phyloP scores from a whole-genome alignment of 2,329 filamentous ascomycete genomes.

The Triangularia setosa region DNA sequence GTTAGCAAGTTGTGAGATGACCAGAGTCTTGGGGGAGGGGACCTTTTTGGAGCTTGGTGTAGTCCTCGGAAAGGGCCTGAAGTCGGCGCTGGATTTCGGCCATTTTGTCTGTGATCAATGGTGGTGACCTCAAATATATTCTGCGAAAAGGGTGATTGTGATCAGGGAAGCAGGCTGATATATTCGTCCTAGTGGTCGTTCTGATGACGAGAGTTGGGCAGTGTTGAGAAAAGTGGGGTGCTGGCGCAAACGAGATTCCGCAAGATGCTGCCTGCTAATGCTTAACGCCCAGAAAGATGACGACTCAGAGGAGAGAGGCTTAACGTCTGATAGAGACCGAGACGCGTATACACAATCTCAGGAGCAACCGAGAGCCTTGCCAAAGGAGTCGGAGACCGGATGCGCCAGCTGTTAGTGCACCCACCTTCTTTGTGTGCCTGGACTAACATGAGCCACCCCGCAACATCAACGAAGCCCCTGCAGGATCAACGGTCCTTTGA shows the following conservation, averaged over 20 bases:
- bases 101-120: conserved; percentile 42
- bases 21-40: conserved; percentile 8
- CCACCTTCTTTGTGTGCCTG: neutral
- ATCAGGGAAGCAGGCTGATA: neutral
- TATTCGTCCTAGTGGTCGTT: neutral
- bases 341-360: neutral
- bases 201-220: neutral
- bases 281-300: neutral
- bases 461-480: neutral
- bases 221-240: neutral
- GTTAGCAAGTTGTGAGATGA: conserved; percentile 3
- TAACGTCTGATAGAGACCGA: neutral
- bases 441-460: neutral
- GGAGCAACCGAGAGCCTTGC: neutral
- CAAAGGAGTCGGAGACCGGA: conserved; percentile 45
- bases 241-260: neutral
- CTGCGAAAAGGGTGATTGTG: neutral
- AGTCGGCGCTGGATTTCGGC: conserved; percentile 71
- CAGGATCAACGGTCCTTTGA: neutral
- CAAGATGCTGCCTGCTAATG: neutral
- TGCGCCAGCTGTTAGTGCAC: neutral
- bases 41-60: conserved; percentile 83
- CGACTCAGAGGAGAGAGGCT: conserved; percentile 38
- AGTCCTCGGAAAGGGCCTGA: conserved; percentile 82
- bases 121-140: neutral